Conservation (phyloP, 495 filamentous ascomycete species). For the Letharia lupina region DNA sequence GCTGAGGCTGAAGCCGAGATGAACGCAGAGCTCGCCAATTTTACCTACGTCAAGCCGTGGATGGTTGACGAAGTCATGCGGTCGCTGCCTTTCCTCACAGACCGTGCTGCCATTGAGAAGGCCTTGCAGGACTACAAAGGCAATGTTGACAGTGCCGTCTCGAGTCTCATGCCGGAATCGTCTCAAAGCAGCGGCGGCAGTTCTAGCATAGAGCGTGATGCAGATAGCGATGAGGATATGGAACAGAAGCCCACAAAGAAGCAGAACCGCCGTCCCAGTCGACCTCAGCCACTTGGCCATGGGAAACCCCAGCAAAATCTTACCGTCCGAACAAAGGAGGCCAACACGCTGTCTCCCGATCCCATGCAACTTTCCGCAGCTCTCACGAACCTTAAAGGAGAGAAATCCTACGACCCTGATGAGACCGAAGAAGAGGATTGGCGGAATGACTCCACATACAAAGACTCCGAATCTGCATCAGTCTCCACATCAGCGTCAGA, state of each 20-base stretch:
- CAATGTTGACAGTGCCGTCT: slow-evolving; percentile 52
- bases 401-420: slow-evolving; percentile 20
- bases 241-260: slow-evolving; percentile 39
- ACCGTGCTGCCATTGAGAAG: slow-evolving; percentile 47
- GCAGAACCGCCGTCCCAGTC: slow-evolving; percentile 37
- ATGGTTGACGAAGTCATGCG: slow-evolving; percentile 52
- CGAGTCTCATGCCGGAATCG: slow-evolving; percentile 47
- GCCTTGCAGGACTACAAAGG: slow-evolving; percentile 53
- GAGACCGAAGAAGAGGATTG: slow-evolving; percentile 30
- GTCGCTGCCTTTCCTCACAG: slow-evolving; percentile 48
- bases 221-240: slow-evolving; percentile 41
- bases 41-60: slow-evolving; percentile 44
- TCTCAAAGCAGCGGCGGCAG: slow-evolving; percentile 33
- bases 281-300: slow-evolving; percentile 24
- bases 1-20: slow-evolving; percentile 25
- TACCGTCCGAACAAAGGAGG: slow-evolving; percentile 20
- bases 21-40: slow-evolving; percentile 34
- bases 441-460: slow-evolving; percentile 23
- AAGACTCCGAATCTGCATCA: slow-evolving; percentile 25
- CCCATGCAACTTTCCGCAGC: slow-evolving; percentile 18
- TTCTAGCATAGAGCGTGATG: slow-evolving; percentile 42
- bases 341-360: slow-evolving; percentile 18
- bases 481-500: slow-evolving; percentile 28
- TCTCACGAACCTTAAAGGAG: slow-evolving; percentile 16
- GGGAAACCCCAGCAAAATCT: slow-evolving; percentile 21